phyloP scores from a whole-genome alignment of 2,329 filamentous ascomycete genomes.

The Periconia digitata region DNA sequence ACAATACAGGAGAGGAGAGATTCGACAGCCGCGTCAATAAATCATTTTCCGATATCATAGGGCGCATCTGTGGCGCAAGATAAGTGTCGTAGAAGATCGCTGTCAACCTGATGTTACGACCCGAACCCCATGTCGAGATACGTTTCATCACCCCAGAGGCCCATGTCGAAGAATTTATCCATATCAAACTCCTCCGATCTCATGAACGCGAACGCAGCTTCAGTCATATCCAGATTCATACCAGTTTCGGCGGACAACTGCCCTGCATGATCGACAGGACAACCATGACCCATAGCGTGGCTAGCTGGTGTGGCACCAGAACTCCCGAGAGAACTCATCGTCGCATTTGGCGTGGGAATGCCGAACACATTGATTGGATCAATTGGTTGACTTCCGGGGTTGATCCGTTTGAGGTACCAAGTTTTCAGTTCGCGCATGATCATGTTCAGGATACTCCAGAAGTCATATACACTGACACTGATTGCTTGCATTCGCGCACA shows the following conservation, averaged over 20 bases:
- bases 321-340: slow-evolving; percentile 1
- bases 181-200: slow-evolving; percentile 33
- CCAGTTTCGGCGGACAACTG: neutral
- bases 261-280: neutral
- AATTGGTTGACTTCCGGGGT: slow-evolving; percentile 1
- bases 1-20: too few relatives aligned
- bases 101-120: too few relatives aligned
- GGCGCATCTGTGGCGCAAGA: too few relatives aligned
- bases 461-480: slow-evolving; percentile 30
- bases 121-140: slow-evolving; percentile 34
- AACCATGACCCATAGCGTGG: neutral
- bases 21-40: too few relatives aligned
- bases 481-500: slow-evolving; percentile 36
- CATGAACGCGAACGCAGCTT: slow-evolving; percentile 28
- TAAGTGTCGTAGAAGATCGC: too few relatives aligned
- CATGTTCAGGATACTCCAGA: slow-evolving; percentile 33
- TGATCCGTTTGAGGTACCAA: slow-evolving; percentile 35
- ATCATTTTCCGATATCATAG: too few relatives aligned
- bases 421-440: slow-evolving; percentile 30
- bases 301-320: slow-evolving; percentile 2
- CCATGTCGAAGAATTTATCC: slow-evolving; percentile 36
- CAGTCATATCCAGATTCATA: slow-evolving; percentile 1
- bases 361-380: slow-evolving; percentile 1
- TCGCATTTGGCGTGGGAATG: slow-evolving; percentile 11
- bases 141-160: slow-evolving; percentile 32